Evolutionary conservation across 257 asterid species (phyloP), one percentile per base, ranked within the genome.

Genomic region (Solanum chiquidenum): DNA sequence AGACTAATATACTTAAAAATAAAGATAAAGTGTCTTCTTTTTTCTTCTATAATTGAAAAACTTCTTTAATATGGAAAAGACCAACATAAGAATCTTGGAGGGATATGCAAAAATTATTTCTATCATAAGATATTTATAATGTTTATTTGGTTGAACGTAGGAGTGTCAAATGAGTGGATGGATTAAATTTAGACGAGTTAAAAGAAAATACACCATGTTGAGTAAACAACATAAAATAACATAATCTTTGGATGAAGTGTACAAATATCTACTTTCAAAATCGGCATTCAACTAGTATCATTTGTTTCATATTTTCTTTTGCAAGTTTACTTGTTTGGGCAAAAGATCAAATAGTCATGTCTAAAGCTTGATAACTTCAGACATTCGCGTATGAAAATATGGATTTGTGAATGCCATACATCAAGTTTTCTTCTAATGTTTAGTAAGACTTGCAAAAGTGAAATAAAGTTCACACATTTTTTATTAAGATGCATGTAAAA

Each of bases 191-290:
- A 49, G 8, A 49, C 2, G 1, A 49, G 21, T 14, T 5, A 49
- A 2, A 44, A 14, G 3, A 14, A 49, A 2, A 49, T 14, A 0
- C 0, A 14, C 0, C 1, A 71, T 71, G 11, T 4, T 33, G 12
- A 69, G 42, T 16, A 71, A 16, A 71, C 13, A 72, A 72, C 79
- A 72, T 72, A 33, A 72, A 33, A 72, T 72, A 16, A 21, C 12
- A 8, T 0, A 72, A 16, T 58, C 2, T 7, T 58, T 58, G 25
- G 1, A 5, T 18, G 1, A 55, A 55, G 5, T 55, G 25, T 21
- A 55, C 10, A 21, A 18, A 55, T 55, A 55, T 55, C 9, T 20
- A 20, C 11, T 55, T 55, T 7, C 1, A 20, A 7, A 20, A 20
- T 55, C 0, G n/a, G 7, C 4, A 55, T 20, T 55, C 0, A 55